Evolutionary conservation across 2,329 filamentous ascomycete species (phyloP).

Genomic region (Trichophyton verrucosum): DNA sequence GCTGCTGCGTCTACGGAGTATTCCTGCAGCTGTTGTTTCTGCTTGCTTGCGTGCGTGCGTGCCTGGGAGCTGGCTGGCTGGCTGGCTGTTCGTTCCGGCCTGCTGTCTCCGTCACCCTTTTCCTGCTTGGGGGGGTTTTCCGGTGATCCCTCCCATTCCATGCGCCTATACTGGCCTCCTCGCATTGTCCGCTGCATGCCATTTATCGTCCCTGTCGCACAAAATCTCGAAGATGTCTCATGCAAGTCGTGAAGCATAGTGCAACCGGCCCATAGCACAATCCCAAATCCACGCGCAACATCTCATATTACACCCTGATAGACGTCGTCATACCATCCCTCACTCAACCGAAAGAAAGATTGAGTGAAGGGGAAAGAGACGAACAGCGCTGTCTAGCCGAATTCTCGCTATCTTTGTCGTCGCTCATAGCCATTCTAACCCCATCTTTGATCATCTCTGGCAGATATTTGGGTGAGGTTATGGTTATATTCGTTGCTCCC

Average conservation of each 20-base stretch:
- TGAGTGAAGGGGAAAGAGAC: not conserved
- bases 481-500: not conserved
- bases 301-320: constrained; percentile 1
- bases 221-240: constrained; percentile 1
- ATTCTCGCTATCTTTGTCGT: not conserved
- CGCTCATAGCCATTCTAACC: not conserved
- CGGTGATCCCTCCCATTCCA: constrained; percentile 2
- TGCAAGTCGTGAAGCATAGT: constrained; percentile 3
- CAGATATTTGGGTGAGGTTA: not conserved
- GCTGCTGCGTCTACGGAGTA: not conserved
- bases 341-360: not conserved
- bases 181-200: constrained; percentile 1
- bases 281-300: constrained; percentile 1
- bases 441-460: not conserved
- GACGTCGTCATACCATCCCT: not conserved
- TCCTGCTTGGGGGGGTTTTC: not conserved
- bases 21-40: not conserved
- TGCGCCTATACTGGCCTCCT: not conserved
- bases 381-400: not conserved
- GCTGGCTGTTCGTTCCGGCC: not conserved
- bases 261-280: not conserved
- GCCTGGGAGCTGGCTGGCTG: too few relatives aligned
- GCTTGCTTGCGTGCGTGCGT: not conserved
- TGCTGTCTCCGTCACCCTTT: not conserved
- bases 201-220: constrained; percentile 1